These are phyloP conservation scores for Pythium angustatum DNA, from an alignment of 352 stramenopile species.

Conservation along the genomic window DNA sequence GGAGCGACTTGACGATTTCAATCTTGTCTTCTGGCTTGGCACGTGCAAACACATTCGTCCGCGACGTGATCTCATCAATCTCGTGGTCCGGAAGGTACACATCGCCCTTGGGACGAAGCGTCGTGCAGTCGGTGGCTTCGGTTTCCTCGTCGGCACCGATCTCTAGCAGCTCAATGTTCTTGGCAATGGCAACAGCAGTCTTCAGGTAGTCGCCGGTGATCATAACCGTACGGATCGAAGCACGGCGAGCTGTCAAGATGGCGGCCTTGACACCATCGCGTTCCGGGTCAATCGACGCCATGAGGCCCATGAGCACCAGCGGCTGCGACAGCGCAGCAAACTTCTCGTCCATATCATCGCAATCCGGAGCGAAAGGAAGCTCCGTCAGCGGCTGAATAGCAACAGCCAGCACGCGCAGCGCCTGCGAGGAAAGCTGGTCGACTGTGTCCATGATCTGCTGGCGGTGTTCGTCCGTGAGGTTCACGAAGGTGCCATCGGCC, in stretches of 20 bases:
- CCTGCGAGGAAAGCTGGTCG: constrained; percentile 70
- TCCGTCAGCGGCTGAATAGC: constrained; percentile 72
- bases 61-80: constrained; percentile 87
- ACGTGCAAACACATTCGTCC: constrained; percentile 91
- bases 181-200: constrained; percentile 93
- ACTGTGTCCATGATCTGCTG: constrained; percentile 57
- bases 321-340: constrained; percentile 62
- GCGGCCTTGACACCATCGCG: constrained; percentile 62
- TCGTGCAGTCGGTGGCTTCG: constrained; percentile 76
- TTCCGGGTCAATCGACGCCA: constrained; percentile 90
- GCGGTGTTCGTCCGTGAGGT: constrained; percentile 43
- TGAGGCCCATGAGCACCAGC: constrained; percentile 91
- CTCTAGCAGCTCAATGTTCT: constrained; percentile 92
- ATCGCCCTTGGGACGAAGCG: constrained; percentile 49
- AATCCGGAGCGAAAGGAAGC: constrained; percentile 45
- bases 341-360: constrained; percentile 69
- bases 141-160: constrained; percentile 52
- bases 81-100: constrained; percentile 67
- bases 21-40: constrained; percentile 96
- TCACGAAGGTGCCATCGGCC: constrained; percentile 50
- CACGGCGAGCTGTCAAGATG: constrained; percentile 43
- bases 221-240: constrained; percentile 88
- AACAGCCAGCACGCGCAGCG: constrained; percentile 89
- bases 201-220: constrained; percentile 96
- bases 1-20: constrained; percentile 94